Evolutionary conservation across 225 moss, liverwort and hornwort species (phyloP).

Genomic region (Takakia lepidozioides): DNA sequence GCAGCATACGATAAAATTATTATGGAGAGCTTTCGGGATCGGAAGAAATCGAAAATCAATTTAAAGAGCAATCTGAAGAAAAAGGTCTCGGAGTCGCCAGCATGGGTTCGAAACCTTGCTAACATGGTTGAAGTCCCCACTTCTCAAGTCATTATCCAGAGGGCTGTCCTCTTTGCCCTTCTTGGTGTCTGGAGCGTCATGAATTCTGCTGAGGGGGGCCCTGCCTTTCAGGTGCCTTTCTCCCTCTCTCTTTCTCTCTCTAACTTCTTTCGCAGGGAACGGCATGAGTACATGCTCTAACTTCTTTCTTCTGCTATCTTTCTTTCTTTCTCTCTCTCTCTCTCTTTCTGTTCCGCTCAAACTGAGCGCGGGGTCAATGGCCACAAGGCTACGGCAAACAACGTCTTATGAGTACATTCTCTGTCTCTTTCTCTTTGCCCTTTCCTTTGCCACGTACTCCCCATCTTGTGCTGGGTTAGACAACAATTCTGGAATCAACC

Average conservation of each 20-base stretch:
- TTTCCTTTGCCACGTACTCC: no score
- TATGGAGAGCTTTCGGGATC: slow-evolving; percentile 84
- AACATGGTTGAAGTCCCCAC: slow-evolving; percentile 69
- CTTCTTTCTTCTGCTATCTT: no score
- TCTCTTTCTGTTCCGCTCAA: no score
- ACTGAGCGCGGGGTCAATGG: no score
- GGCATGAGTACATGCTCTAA: no score
- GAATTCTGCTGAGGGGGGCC: slow-evolving; percentile 84
- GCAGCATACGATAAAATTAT: slow-evolving; percentile 93
- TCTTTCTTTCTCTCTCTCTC: no score
- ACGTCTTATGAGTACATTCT: no score
- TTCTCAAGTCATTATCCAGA: slow-evolving; percentile 50
- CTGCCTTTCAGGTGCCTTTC: slow-evolving; percentile 97
- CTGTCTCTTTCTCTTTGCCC: no score
- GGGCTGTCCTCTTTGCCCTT: slow-evolving; percentile 65
- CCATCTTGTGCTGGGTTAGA: no score
- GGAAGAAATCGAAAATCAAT: slow-evolving; percentile 75
- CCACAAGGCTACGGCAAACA: no score
- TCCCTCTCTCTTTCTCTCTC: neutral
- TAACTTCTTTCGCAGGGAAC: no score
- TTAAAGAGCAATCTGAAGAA: slow-evolving; percentile 75
- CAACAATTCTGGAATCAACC: no score
- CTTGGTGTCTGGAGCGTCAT: slow-evolving; percentile 89
- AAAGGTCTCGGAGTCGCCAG: slow-evolving; percentile 79
- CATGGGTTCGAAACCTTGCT: slow-evolving; percentile 57